phyloP scores from a whole-genome alignment of 768 basidiomycete genomes.

The Rhizopogon vesiculosus region DNA sequence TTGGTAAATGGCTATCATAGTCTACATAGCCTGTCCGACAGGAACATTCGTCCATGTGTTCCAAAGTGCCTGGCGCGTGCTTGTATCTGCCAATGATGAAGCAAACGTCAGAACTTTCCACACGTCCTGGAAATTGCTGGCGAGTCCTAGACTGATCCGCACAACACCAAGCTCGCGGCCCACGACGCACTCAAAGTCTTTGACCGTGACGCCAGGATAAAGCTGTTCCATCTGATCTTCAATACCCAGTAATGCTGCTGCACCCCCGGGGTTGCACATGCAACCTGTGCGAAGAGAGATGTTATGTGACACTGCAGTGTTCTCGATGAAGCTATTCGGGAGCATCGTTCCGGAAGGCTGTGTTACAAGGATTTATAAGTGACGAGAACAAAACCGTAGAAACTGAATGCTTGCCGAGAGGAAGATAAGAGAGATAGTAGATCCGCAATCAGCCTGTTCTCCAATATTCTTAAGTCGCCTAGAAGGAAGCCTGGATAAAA shows the following conservation, averaged over 20 bases:
- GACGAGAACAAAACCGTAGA: neutral
- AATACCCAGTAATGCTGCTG: constrained; percentile 66
- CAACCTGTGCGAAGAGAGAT: constrained; percentile 82
- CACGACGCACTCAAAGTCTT: constrained; percentile 55
- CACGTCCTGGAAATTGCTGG: constrained; percentile 73
- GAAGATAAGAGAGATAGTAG: constrained; percentile 58
- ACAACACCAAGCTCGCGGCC: constrained; percentile 73
- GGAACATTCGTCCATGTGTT: constrained; percentile 30
- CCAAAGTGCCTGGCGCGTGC: constrained; percentile 35
- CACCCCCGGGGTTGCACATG: constrained; percentile 86
- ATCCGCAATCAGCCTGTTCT: constrained; percentile 63
- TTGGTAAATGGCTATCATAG: too few relatives aligned
- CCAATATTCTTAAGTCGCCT: constrained; percentile 52
- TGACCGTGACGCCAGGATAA: constrained; percentile 53
- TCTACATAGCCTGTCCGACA: constrained; percentile 31
- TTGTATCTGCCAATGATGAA: constrained; percentile 37
- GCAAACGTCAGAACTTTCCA: constrained; percentile 53
- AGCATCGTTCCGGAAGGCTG: constrained; percentile 66
- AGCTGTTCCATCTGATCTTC: constrained; percentile 59
- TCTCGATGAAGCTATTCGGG: constrained; percentile 70
- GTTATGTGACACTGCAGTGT: constrained; percentile 55
- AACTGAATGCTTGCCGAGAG: constrained; percentile 44
- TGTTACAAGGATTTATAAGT: neutral
- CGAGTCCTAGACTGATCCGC: constrained; percentile 74
- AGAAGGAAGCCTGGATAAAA: constrained; percentile 60